Base-by-base conservation (phyloP, 2,329 filamentous ascomycete genomes). In the Calonectria pteridis region DNA sequence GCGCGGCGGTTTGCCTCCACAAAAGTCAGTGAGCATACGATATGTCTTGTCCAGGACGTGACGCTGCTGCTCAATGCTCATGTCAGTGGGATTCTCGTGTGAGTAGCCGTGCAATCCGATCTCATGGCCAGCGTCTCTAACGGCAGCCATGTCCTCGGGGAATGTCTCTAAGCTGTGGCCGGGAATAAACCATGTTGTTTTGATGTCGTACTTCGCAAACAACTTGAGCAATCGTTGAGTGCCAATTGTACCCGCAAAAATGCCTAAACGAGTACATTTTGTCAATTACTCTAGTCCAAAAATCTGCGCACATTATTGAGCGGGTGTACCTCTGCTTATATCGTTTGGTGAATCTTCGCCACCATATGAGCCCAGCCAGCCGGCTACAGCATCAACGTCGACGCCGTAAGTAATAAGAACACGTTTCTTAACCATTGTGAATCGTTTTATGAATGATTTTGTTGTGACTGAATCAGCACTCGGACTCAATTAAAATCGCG, bases 11-110 rank as follows among this genome's bases (percentile, higher is more conserved):
- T 94, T 94, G 31, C 69, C 69, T 7, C 94, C 92, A 50, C 79
- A 80, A 49, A 96, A 93, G 0, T 93, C 91, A 0, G 91, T 94
- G 40, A 95, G 88, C 83, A 95, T 88, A 28, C 89, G 88, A 81
- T 92, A 94, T 23, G 93, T 94, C 83, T 94, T 94, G 79, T 94
- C 91, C 14, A 96, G 88, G n/a, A 96, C 92, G 67, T 94, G 93
- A 37, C 89, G 89, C 83, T 96, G 94, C 84, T 96, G 94, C 81
- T 95, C 93, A 14, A 93, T 82, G 0, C 89, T 93, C 93, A 95
- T 94, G 74, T 92, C 90, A 0, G 87, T 87, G 0, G 93, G 93
- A 80, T 95, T 95, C 81, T 95, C 93, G 80, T 95, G 93, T 0
- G 89, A 91, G 83, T 95, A 95, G 7, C 92, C 93, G 77, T 95